These are phyloP conservation scores for Wickerhamiella kurtzmanii DNA, from an alignment of 805 yeast species.

Conservation along the genomic window DNA sequence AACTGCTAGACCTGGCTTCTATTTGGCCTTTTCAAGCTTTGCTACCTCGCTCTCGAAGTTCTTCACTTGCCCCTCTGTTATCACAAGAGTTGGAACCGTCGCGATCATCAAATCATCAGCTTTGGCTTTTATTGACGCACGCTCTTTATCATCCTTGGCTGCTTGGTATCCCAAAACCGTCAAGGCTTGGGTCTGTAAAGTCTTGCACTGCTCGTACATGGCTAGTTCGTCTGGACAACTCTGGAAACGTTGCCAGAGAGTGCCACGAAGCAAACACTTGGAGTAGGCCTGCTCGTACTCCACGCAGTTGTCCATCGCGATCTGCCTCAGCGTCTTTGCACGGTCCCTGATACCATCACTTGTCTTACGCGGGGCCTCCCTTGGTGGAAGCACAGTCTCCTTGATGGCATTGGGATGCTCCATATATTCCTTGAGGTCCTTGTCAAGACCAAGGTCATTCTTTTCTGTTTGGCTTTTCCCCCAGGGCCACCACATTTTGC, in stretches of 20 bases:
- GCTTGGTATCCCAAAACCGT: slow-evolving; percentile 18
- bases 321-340: slow-evolving; percentile 16
- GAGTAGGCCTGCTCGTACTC: slow-evolving; percentile 22
- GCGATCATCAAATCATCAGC: slow-evolving; percentile 24
- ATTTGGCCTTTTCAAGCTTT: not conserved
- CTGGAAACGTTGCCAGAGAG: slow-evolving; percentile 16
- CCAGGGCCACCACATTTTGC: not conserved
- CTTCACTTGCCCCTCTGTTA: slow-evolving; percentile 15
- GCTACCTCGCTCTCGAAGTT: slow-evolving; percentile 12
- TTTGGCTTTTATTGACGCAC: slow-evolving; percentile 13
- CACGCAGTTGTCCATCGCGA: slow-evolving; percentile 25
- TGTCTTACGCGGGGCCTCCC: not conserved
- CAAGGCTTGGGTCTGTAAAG: slow-evolving; percentile 21
- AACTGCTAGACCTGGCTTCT: no score
- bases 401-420: not conserved
- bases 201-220: slow-evolving; percentile 20
- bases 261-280: slow-evolving; percentile 20
- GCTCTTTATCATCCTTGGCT: slow-evolving; percentile 11
- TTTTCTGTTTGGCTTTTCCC: not conserved
- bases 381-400: not conserved
- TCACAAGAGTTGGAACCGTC: slow-evolving; percentile 16
- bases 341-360: not conserved
- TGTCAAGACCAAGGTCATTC: not conserved
- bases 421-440: not conserved
- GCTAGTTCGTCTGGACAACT: slow-evolving; percentile 18